These are phyloP conservation scores for Metschnikowia amazonensis DNA, from an alignment of 805 yeast genomes.

Conservation along the genomic window DNA sequence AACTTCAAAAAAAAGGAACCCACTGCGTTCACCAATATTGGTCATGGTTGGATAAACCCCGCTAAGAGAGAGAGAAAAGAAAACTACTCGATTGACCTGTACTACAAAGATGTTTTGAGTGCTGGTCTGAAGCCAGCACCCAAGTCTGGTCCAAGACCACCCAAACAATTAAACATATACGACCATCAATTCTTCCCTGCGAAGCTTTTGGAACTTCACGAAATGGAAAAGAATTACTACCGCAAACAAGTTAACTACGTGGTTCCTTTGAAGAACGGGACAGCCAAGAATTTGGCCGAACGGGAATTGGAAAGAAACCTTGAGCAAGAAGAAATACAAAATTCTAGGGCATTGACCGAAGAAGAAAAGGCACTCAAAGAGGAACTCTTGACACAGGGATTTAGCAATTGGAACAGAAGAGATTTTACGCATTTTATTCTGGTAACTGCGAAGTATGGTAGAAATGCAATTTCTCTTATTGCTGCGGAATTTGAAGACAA, in stretches of 20 bases:
- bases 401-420: conserved; percentile 76
- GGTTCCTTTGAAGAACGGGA: conserved; percentile 60
- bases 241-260: conserved; percentile 63
- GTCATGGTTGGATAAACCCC: conserved; percentile 76
- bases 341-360: conserved; percentile 76
- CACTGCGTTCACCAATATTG: conserved; percentile 46
- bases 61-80: conserved; percentile 80
- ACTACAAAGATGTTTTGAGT: conserved; percentile 75
- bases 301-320: conserved; percentile 46
- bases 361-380: conserved; percentile 69
- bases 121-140: conserved; percentile 48
- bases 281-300: conserved; percentile 30
- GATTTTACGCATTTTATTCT: conserved; percentile 83
- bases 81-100: conserved; percentile 83
- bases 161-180: conserved; percentile 74
- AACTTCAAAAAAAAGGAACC: conserved; percentile 61
- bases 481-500: conserved; percentile 81
- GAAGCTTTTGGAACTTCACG: conserved; percentile 70
- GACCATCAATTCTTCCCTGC: conserved; percentile 91
- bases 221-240: conserved; percentile 73
- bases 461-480: conserved; percentile 66
- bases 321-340: conserved; percentile 69
- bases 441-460: conserved; percentile 72
- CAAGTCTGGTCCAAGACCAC: conserved; percentile 68
- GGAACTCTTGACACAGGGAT: conserved; percentile 62